A percentile compares a stretch with the other conserved stretches of the same genome.
Conservation (phyloP, 2,329 filamentous ascomycete genomes). For the Botrytis byssoidea region DNA sequence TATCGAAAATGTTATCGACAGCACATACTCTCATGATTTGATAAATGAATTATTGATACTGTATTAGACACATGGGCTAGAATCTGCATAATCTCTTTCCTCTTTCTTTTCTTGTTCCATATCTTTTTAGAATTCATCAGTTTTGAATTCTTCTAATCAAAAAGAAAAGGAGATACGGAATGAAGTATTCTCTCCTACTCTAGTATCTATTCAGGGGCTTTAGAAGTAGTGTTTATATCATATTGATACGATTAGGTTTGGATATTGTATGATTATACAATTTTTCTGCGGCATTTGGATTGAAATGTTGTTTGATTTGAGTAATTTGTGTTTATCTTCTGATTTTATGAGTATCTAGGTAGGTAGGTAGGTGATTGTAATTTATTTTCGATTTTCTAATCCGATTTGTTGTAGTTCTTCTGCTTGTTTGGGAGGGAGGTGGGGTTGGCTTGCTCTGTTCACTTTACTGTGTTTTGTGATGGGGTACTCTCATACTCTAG, state of each 20-base stretch:
- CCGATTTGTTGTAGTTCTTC: accelerated
- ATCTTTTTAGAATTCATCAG: background rate
- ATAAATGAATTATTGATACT: background rate
- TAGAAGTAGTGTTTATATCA: background rate
- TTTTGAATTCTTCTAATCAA: background rate
- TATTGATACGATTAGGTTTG: background rate
- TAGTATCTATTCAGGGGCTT: background rate
- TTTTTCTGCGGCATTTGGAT: no score
- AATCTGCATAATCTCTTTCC: background rate
- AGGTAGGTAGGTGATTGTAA: no score
- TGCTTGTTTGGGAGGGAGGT: no score
- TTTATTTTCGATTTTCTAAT: background rate
- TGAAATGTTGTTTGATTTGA: no score
- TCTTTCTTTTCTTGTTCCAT: background rate
- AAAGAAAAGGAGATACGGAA: background rate
- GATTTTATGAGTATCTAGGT: no score
- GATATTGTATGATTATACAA: background rate
- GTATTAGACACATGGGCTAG: background rate
- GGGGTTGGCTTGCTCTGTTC: background rate
- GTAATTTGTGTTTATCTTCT: no score
- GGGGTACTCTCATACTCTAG: background rate
- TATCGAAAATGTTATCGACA: background rate
- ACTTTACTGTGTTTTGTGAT: background rate
- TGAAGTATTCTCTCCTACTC: background rate
- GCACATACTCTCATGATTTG: background rate